phyloP scores from a whole-genome alignment of 2,329 filamentous ascomycete genomes.

The Fusarium sp. region DNA sequence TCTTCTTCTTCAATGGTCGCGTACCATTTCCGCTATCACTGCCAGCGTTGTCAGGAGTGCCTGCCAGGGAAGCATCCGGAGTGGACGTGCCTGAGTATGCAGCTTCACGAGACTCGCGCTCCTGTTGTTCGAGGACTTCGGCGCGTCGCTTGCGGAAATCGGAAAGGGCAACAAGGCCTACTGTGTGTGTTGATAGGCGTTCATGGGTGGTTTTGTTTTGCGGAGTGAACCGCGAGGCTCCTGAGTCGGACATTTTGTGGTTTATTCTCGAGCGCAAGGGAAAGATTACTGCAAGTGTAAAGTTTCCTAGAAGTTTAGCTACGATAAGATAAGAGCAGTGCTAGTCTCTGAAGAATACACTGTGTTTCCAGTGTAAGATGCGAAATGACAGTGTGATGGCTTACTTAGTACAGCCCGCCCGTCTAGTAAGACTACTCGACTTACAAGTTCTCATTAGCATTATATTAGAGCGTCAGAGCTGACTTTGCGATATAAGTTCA shows the following conservation, averaged over 20 bases:
- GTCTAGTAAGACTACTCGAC: not conserved
- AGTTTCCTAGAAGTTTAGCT: not conserved
- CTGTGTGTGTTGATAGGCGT: slow-evolving; percentile 84
- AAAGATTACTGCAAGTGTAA: not conserved
- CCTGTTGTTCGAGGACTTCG: slow-evolving; percentile 91
- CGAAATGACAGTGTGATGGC: not conserved
- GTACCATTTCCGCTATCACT: slow-evolving; percentile 48
- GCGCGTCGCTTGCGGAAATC: slow-evolving; percentile 97
- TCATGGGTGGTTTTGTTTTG: slow-evolving; percentile 83
- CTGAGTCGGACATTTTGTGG: slow-evolving; percentile 55
- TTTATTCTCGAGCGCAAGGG: not conserved
- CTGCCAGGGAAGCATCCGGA: slow-evolving; percentile 61
- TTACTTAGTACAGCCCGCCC: no score
- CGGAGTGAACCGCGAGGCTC: slow-evolving; percentile 73
- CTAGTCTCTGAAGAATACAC: not conserved
- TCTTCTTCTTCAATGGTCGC: slow-evolving; percentile 49
- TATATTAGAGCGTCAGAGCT: not conserved
- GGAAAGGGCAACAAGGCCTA: slow-evolving; percentile 89
- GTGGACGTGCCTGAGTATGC: slow-evolving; percentile 60
- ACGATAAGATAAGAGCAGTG: slow-evolving; percentile 27
- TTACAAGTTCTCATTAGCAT: not conserved
- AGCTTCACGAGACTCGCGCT: slow-evolving; percentile 78
- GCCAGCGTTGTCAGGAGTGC: slow-evolving; percentile 58
- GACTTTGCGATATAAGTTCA: not conserved
- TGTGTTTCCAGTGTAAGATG: not conserved